A percentile compares a stretch with the other conserved stretches of the same genome.
These are phyloP conservation scores for Bryoerythrophyllum caledonicum DNA, from an alignment of 225 moss, liverwort and hornwort genomes.

Conservation along the genomic window DNA sequence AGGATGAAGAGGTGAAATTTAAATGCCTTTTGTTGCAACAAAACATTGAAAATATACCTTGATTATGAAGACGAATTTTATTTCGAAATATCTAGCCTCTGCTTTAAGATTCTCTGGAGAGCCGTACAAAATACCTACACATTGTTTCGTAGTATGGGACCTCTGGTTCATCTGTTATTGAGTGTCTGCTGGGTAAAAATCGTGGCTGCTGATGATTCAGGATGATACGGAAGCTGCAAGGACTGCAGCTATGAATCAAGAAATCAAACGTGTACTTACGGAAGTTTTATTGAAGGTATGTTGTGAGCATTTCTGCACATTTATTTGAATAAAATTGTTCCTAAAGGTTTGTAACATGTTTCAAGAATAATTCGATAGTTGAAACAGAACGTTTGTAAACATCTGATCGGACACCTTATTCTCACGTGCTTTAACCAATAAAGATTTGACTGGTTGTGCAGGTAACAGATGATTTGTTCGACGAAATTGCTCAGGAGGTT, in stretches of 20 bases:
- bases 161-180: constrained; percentile 6
- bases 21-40: not conserved
- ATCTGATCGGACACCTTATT: not conserved
- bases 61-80: not conserved
- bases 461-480: constrained; percentile 97
- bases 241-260: constrained; percentile 93
- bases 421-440: not conserved
- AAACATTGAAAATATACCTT: not conserved
- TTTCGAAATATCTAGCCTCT: not conserved
- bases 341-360: not conserved
- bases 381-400: not conserved
- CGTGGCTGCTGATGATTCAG: constrained; percentile 40
- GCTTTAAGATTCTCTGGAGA: not conserved
- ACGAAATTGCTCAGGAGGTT: constrained; percentile 97
- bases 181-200: constrained; percentile 18
- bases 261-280: constrained; percentile 96
- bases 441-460: constrained; percentile 34
- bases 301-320: constrained; percentile 14
- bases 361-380: not conserved
- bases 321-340: not conserved
- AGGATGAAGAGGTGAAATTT: constrained; percentile 81
- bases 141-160: not conserved
- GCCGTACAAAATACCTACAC: constrained; percentile 5
- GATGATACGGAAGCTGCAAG: constrained; percentile 82
- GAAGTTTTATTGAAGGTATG: constrained; percentile 91